These are phyloP conservation scores for Suillus discolor DNA, from an alignment of 768 basidiomycete species.

Conservation along the genomic window DNA sequence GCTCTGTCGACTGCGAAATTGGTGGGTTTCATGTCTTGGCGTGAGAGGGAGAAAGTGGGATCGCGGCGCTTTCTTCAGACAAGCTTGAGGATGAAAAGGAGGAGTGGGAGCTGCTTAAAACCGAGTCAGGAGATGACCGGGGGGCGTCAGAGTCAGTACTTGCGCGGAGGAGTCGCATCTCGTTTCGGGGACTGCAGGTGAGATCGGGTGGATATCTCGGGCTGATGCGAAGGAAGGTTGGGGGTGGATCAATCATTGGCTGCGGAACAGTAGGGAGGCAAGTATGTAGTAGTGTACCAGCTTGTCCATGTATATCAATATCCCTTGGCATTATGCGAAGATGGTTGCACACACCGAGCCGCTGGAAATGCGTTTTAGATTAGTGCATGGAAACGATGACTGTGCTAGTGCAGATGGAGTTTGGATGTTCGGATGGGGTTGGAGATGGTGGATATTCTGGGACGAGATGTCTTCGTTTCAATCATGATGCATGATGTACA, in stretches of 20 bases:
- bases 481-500: too few species aligned
- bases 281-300: too few species aligned
- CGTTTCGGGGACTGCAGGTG: conserved; percentile 19
- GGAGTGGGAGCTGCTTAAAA: conserved; percentile 7
- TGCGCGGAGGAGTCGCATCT: conserved; percentile 16
- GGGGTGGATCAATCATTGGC: conserved; percentile 22
- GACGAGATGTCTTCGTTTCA: too few species aligned
- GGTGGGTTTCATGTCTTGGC: conserved; percentile 9
- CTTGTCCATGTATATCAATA: too few species aligned
- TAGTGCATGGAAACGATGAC: too few species aligned
- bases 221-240: conserved; percentile 29
- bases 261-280: too few species aligned
- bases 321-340: too few species aligned
- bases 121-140: conserved; percentile 31
- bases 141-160: conserved; percentile 33
- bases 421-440: too few species aligned
- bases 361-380: too few species aligned
- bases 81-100: not conserved
- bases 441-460: too few species aligned
- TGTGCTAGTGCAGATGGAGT: too few species aligned
- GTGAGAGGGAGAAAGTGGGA: conserved; percentile 14
- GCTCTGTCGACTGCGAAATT: conserved; percentile 66
- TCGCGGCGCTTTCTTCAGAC: conserved; percentile 4
- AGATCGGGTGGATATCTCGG: not conserved
- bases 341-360: too few species aligned